These are phyloP conservation scores for Extremus antarcticus DNA, from an alignment of 495 filamentous ascomycete species.

Conservation along the genomic window DNA sequence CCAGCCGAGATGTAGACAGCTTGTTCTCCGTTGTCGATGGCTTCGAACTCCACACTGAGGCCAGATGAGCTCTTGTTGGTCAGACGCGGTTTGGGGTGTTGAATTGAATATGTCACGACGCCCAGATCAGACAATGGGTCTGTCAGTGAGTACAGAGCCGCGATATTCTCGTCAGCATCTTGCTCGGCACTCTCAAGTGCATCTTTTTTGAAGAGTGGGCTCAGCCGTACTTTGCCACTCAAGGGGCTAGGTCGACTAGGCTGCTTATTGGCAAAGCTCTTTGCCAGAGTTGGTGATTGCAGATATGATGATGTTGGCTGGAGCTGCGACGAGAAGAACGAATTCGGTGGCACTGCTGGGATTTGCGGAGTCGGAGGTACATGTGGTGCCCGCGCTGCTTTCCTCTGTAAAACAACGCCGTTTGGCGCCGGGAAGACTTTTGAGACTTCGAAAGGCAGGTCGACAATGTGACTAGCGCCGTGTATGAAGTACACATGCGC, in stretches of 20 bases:
- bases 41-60: constrained; percentile 27
- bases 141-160: constrained; percentile 71
- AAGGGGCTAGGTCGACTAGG: constrained; percentile 4
- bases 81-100: constrained; percentile 11
- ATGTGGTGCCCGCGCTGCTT: constrained; percentile 18
- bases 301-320: constrained; percentile 27
- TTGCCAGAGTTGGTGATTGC: constrained; percentile 12
- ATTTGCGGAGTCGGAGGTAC: constrained; percentile 27
- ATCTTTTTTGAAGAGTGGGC: constrained; percentile 9
- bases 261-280: constrained; percentile 8
- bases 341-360: constrained; percentile 57
- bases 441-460: constrained; percentile 90
- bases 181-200: background rate
- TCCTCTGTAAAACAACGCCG: constrained; percentile 78
- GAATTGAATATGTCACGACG: constrained; percentile 47
- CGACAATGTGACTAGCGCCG: constrained; percentile 78
- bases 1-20: constrained; percentile 63
- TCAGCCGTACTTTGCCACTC: background rate
- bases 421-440: constrained; percentile 68
- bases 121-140: constrained; percentile 84
- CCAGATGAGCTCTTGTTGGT: constrained; percentile 9
- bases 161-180: background rate
- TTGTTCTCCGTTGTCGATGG: constrained; percentile 60
- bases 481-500: constrained; percentile 88
- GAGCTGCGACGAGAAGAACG: constrained; percentile 57